These are phyloP conservation scores for Coemansia sp. DNA, from an alignment of 192 early-diverging fungal genomes.

Conservation along the genomic window DNA sequence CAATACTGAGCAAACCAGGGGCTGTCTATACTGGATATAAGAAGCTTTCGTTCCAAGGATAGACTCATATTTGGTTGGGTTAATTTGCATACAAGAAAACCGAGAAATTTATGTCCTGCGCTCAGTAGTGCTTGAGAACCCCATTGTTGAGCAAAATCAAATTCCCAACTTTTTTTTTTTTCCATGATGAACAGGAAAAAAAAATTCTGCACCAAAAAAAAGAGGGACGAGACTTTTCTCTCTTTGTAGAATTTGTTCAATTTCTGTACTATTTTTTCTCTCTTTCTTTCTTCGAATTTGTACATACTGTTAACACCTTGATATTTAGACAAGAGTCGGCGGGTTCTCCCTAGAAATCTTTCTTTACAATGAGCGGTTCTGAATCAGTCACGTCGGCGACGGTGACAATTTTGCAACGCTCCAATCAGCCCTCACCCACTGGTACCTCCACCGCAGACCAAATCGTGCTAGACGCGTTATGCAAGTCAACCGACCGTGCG, in stretches of 20 bases:
- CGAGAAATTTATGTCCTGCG: too few relatives aligned
- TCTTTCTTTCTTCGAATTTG: neutral
- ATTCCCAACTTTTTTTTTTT: too few relatives aligned
- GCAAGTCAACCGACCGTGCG: constrained; percentile 16
- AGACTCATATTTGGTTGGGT: too few relatives aligned
- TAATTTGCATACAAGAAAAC: too few relatives aligned
- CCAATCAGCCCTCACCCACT: neutral
- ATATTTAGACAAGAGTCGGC: neutral
- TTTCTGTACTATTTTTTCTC: neutral
- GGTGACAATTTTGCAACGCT: neutral
- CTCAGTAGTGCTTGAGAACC: too few relatives aligned
- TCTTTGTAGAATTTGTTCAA: neutral
- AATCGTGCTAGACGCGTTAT: constrained; percentile 17
- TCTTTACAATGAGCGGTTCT: neutral
- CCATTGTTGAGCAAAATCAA: too few relatives aligned
- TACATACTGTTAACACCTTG: neutral
- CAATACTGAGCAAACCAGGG: too few relatives aligned
- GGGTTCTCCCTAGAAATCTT: too few relatives aligned
- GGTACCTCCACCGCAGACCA: neutral
- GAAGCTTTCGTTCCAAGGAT: too few relatives aligned
- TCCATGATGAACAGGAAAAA: neutral
- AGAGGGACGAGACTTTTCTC: neutral
- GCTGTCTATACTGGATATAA: too few relatives aligned
- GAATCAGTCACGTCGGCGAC: neutral
- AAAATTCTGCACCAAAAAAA: neutral